Conservation (phyloP, 1,139 yeast species). For the Sugiyamaella japonica region DNA sequence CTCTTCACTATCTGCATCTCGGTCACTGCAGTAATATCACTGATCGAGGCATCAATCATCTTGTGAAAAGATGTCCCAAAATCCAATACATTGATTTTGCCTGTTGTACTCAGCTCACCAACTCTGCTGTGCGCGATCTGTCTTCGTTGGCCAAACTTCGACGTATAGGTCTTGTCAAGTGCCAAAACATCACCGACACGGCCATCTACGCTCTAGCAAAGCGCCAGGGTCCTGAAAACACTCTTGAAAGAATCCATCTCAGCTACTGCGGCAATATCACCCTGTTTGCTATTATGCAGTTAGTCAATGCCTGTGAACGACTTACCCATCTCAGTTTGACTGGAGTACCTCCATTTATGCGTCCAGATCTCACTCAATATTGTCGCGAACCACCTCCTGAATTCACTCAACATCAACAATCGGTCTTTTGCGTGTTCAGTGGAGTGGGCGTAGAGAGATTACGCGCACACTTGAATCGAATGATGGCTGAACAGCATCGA, state of each 20-base stretch:
- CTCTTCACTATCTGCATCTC: slow-evolving; percentile 84
- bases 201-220: slow-evolving; percentile 79
- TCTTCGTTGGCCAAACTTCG: slow-evolving; percentile 77
- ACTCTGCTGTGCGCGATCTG: slow-evolving; percentile 75
- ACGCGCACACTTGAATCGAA: slow-evolving; percentile 56
- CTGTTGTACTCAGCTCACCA: slow-evolving; percentile 87
- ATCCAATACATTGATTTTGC: slow-evolving; percentile 94
- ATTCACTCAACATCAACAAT: slow-evolving; percentile 82
- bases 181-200: slow-evolving; percentile 81
- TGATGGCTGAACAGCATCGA: slow-evolving; percentile 18
- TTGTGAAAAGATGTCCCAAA: slow-evolving; percentile 78
- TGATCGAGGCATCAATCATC: slow-evolving; percentile 76
- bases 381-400: slow-evolving; percentile 97
- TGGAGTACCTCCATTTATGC: slow-evolving; percentile 84
- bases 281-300: slow-evolving; percentile 44
- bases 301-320: slow-evolving; percentile 79
- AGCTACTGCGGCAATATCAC: slow-evolving; percentile 86
- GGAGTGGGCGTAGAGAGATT: slow-evolving; percentile 82
- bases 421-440: slow-evolving; percentile 88
- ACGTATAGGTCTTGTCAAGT: slow-evolving; percentile 91
- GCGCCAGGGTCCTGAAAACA: slow-evolving; percentile 64
- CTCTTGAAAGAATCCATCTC: slow-evolving; percentile 87
- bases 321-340: slow-evolving; percentile 90
- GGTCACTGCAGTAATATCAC: slow-evolving; percentile 94
- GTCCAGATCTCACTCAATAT: slow-evolving; percentile 80